These are phyloP conservation scores for Trichodelitschia bisporula DNA, from an alignment of 495 filamentous ascomycete genomes.

Conservation along the genomic window DNA sequence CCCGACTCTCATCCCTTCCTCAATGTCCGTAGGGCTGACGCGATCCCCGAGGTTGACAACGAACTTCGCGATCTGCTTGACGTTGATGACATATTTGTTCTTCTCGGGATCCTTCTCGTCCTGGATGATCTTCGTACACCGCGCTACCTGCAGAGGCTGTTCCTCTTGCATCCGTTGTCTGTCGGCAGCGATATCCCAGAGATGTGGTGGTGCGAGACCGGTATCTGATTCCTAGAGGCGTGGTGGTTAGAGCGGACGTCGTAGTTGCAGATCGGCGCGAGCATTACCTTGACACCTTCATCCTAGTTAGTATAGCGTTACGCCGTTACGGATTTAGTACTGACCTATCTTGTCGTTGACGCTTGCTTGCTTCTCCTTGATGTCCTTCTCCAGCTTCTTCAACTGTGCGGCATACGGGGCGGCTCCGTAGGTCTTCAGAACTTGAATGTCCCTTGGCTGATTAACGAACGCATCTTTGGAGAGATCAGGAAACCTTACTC, in stretches of 20 bases:
- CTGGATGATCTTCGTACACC: slow-evolving; percentile 96
- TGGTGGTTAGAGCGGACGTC: slow-evolving; percentile 10
- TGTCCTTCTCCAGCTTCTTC: slow-evolving; percentile 92
- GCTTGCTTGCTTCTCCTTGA: slow-evolving; percentile 88
- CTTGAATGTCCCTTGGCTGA: slow-evolving; percentile 68
- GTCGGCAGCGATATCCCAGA: slow-evolving; percentile 96
- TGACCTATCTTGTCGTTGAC: slow-evolving; percentile 91
- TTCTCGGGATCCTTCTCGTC: slow-evolving; percentile 93
- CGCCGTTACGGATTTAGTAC: not conserved
- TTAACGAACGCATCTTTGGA: slow-evolving; percentile 3
- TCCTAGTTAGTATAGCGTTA: no score
- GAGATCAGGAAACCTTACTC: slow-evolving; percentile 45
- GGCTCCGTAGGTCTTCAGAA: slow-evolving; percentile 95
- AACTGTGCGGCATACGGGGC: slow-evolving; percentile 80
- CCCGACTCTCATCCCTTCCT: slow-evolving; percentile 95
- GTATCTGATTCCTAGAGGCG: slow-evolving; percentile 74
- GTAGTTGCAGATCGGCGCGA: no score
- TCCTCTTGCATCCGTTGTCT: slow-evolving; percentile 96
- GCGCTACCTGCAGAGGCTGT: slow-evolving; percentile 88
- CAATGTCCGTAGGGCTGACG: slow-evolving; percentile 94
- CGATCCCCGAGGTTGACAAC: slow-evolving; percentile 95
- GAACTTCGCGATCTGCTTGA: slow-evolving; percentile 99
- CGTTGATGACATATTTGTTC: slow-evolving; percentile 99
- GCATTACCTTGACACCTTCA: slow-evolving; percentile 33
- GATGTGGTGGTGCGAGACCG: slow-evolving; percentile 86